These are phyloP conservation scores for Boletus tomentosulus DNA, from an alignment of 768 basidiomycete genomes.

Conservation along the genomic window DNA sequence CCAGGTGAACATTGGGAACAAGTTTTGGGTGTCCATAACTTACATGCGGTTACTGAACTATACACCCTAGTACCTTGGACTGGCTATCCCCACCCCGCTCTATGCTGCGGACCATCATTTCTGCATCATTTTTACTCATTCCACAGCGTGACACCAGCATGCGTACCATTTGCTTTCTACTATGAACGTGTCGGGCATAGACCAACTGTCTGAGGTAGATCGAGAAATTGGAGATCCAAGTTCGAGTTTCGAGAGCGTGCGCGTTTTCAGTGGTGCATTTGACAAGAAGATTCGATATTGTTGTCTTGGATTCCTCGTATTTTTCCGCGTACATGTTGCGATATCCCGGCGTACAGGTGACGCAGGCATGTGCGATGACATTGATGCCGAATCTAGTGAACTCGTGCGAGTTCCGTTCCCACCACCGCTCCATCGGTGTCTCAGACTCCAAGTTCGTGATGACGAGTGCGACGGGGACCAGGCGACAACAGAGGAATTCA, in stretches of 20 bases:
- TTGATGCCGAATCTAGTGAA: constrained; percentile 22
- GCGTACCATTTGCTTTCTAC: constrained; percentile 23
- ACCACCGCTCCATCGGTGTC: constrained; percentile 33
- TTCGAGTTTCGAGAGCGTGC: constrained; percentile 19
- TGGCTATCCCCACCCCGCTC: constrained; percentile 8
- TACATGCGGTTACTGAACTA: constrained; percentile 17
- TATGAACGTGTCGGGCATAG: constrained; percentile 16
- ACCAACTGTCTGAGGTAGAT: constrained; percentile 24
- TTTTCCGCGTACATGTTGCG: constrained; percentile 31
- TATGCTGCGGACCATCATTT: constrained; percentile 13
- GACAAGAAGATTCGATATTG: constrained; percentile 23
- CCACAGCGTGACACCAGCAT: constrained; percentile 25
- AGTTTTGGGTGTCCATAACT: neutral
- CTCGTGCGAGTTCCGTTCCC: constrained; percentile 26
- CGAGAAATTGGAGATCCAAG: constrained; percentile 22
- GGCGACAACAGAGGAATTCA: constrained; percentile 35
- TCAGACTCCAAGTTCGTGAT: constrained; percentile 38
- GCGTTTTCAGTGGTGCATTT: constrained; percentile 19
- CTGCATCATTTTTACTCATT: constrained; percentile 21
- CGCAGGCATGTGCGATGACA: constrained; percentile 26
- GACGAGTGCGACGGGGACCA: constrained; percentile 38
- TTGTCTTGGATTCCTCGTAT: constrained; percentile 33
- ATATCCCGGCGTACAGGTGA: constrained; percentile 31
- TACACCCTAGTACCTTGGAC: constrained; percentile 9
- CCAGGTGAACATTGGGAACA: constrained; percentile 1